A percentile compares a stretch with the other conserved stretches of the same genome.
Conservation (phyloP, 352 stramenopile genomes). For the Phytopythium helicoides region DNA sequence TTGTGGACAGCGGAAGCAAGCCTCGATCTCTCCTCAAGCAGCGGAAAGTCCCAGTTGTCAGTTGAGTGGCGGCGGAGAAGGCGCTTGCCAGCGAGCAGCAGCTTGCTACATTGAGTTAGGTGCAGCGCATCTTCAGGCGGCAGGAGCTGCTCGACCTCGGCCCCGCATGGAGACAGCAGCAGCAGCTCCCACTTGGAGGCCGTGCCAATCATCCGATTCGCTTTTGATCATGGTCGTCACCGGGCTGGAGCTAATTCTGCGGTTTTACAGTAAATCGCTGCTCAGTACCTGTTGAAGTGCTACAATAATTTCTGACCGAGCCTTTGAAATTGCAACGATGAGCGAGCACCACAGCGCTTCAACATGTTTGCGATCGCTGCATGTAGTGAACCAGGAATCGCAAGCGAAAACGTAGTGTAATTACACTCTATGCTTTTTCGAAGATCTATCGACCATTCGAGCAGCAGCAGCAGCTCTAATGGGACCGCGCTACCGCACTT, state of each 20-base stretch:
- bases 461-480: not conserved
- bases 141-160: not conserved
- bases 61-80: not conserved
- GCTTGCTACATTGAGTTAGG: conserved; percentile 1
- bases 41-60: not conserved
- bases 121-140: not conserved
- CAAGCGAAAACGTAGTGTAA: too few species aligned
- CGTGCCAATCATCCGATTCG: too few species aligned
- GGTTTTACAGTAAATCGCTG: too few species aligned
- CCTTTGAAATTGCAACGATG: too few species aligned
- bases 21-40: not conserved
- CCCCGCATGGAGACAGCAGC: conserved; percentile 1
- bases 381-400: too few species aligned
- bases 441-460: not conserved
- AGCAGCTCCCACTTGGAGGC: conserved; percentile 3
- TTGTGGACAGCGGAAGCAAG: conserved; percentile 1
- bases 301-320: too few species aligned
- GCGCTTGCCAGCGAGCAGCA: not conserved
- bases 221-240: too few species aligned
- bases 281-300: too few species aligned
- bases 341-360: too few species aligned
- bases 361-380: too few species aligned
- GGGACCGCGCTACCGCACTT: conserved; percentile 21
- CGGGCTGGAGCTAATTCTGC: too few species aligned
- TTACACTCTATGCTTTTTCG: not conserved